These are phyloP conservation scores for Dichotomopilus funicola DNA, from an alignment of 2,329 filamentous ascomycete genomes.

Conservation along the genomic window DNA sequence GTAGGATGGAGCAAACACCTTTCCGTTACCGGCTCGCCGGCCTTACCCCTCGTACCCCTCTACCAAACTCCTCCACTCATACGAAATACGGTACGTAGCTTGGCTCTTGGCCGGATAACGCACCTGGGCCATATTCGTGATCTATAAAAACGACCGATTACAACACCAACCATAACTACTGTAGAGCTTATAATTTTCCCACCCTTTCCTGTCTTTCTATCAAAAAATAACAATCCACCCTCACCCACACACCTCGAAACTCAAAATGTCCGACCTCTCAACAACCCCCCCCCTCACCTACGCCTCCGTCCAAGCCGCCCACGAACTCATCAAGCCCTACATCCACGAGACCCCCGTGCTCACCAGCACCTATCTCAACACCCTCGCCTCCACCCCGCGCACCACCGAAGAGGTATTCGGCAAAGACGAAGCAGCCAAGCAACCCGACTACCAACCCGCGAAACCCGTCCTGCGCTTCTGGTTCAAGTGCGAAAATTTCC, in stretches of 20 bases:
- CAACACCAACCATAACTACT: too few species aligned
- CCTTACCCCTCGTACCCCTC: too few species aligned
- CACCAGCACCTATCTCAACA: constrained; percentile 68
- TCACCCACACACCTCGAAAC: neutral
- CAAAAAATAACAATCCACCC: neutral
- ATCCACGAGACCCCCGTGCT: constrained; percentile 80
- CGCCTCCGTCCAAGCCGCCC: constrained; percentile 63
- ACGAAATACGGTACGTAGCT: too few species aligned
- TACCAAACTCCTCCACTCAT: too few species aligned
- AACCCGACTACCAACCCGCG: constrained; percentile 50
- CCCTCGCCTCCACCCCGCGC: constrained; percentile 67
- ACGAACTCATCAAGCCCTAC: constrained; percentile 64
- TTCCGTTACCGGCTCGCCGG: too few species aligned
- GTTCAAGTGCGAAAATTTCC: constrained; percentile 95
- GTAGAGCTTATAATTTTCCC: too few species aligned
- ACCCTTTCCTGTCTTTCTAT: too few species aligned
- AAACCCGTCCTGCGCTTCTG: constrained; percentile 65
- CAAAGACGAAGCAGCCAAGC: constrained; percentile 37
- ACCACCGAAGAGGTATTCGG: constrained; percentile 44
- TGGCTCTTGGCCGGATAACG: too few species aligned
- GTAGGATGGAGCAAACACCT: too few species aligned
- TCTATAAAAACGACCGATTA: too few species aligned
- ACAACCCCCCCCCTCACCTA: constrained; percentile 62
- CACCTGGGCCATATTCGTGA: too few species aligned
- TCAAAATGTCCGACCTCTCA: constrained; percentile 46